phyloP scores from a whole-genome alignment of 2,329 filamentous ascomycete species.

The Fusarium sulawesiense region DNA sequence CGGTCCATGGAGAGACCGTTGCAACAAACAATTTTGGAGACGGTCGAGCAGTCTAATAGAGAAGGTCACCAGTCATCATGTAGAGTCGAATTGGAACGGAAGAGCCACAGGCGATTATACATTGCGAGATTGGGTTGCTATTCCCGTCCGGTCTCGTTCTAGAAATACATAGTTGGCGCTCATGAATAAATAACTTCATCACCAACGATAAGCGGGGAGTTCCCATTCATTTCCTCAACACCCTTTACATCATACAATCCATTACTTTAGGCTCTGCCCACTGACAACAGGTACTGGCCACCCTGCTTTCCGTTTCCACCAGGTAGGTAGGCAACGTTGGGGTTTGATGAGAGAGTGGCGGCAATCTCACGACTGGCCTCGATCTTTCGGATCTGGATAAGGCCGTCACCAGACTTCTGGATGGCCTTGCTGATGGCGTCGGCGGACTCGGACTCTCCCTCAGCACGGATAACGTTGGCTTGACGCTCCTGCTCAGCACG shows the following conservation, averaged over 20 bases:
- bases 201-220: slow-evolving; percentile 53
- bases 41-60: neutral
- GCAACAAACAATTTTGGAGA: neutral
- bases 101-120: slow-evolving; percentile 29
- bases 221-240: slow-evolving; percentile 41
- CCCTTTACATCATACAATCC: slow-evolving; percentile 30
- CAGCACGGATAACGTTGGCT: slow-evolving; percentile 96
- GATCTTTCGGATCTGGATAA: slow-evolving; percentile 96
- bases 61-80: neutral
- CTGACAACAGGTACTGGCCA: slow-evolving; percentile 65
- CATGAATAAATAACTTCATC: slow-evolving; percentile 41
- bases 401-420: slow-evolving; percentile 89
- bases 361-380: slow-evolving; percentile 98
- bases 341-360: slow-evolving; percentile 86
- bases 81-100: neutral
- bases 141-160: slow-evolving; percentile 45
- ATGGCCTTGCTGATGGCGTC: slow-evolving; percentile 96
- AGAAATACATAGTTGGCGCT: slow-evolving; percentile 52
- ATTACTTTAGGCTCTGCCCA: slow-evolving; percentile 54
- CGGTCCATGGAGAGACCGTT: neutral
- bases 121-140: slow-evolving; percentile 42
- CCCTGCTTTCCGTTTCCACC: slow-evolving; percentile 77
- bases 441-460: slow-evolving; percentile 96
- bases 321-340: slow-evolving; percentile 95
- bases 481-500: slow-evolving; percentile 98